A percentile compares a stretch with the other conserved stretches of the same genome.
These are phyloP conservation scores for Eucalyptus curtisii DNA, from an alignment of 345 rosid genomes.

Conservation along the genomic window DNA sequence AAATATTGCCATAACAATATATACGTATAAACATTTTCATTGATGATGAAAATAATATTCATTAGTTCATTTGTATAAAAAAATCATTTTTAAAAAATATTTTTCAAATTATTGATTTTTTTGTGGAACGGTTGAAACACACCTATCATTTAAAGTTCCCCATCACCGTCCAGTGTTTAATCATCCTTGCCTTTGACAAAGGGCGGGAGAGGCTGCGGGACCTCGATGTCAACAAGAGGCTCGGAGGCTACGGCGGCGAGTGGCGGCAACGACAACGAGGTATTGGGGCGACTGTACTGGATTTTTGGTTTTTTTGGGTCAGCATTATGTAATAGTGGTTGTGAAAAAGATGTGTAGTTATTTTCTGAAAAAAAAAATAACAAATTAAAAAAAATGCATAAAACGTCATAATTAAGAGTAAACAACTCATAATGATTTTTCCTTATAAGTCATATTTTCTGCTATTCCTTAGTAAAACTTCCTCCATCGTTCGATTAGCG, in stretches of 20 bases:
- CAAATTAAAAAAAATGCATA: not conserved
- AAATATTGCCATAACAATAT: not conserved
- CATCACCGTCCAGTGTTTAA: not conserved
- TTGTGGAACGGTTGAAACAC: not conserved
- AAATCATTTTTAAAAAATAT: too few relatives aligned
- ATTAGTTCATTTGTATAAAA: too few relatives aligned
- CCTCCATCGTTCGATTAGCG: rapidly evolving
- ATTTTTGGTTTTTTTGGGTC: not conserved
- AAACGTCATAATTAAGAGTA: not conserved
- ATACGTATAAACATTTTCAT: not conserved
- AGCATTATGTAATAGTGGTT: not conserved
- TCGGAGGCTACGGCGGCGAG: not conserved
- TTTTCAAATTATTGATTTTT: too few relatives aligned
- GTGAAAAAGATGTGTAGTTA: not conserved
- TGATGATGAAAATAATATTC: not conserved
- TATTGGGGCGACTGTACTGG: not conserved
- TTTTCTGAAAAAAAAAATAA: not conserved
- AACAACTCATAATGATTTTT: not conserved
- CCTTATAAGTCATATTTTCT: not conserved
- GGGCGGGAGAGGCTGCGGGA: not conserved
- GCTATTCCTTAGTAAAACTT: not conserved
- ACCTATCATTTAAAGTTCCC: not conserved
- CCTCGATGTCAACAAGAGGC: not conserved
- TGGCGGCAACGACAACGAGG: not conserved
- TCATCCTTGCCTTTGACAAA: not conserved